Percentiles rank a stretch among this genome's conserved stretches.
Conservation (phyloP, 2,329 filamentous ascomycete species). For the Fusarium tricinctum region DNA sequence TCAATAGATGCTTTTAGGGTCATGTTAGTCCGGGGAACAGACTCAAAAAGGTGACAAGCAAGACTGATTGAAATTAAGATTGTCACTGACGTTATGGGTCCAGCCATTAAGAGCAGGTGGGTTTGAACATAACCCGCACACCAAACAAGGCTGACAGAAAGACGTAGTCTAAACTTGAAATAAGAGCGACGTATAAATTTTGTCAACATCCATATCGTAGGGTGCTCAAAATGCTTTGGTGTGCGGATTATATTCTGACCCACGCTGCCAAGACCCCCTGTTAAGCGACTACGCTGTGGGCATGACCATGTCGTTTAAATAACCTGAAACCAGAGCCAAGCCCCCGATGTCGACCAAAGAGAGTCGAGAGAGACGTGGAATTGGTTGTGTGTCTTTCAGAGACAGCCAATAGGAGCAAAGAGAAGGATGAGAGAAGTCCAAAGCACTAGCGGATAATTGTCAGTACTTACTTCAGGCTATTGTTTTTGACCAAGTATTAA, state of each 20-base stretch:
- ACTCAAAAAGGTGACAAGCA: slow-evolving; percentile 3
- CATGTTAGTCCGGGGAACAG: slow-evolving; percentile 21
- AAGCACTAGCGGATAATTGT: slow-evolving; percentile 5
- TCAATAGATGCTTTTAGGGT: slow-evolving; percentile 6
- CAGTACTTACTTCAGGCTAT: background rate
- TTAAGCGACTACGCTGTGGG: slow-evolving; percentile 1
- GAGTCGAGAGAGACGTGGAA: slow-evolving; percentile 1
- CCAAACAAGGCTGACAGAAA: no score
- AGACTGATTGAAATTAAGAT: slow-evolving; percentile 36
- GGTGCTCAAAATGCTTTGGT: no score
- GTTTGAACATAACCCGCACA: no score
- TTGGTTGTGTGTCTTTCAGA: slow-evolving; percentile 8
- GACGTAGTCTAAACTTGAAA: no score
- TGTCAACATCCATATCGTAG: no score
- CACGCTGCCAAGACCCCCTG: slow-evolving; percentile 18
- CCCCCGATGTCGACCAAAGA: slow-evolving; percentile 4
- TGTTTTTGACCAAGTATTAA: background rate
- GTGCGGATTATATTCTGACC: no score
- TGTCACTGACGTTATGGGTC: slow-evolving; percentile 38
- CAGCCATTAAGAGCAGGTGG: slow-evolving; percentile 3
- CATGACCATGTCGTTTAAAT: slow-evolving; percentile 36
- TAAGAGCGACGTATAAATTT: no score
- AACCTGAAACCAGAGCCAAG: slow-evolving; percentile 42
- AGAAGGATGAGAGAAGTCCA: background rate
- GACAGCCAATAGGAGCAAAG: slow-evolving; percentile 5